Conservation (phyloP, 2,329 filamentous ascomycete genomes). For the Metarhizium album region DNA sequence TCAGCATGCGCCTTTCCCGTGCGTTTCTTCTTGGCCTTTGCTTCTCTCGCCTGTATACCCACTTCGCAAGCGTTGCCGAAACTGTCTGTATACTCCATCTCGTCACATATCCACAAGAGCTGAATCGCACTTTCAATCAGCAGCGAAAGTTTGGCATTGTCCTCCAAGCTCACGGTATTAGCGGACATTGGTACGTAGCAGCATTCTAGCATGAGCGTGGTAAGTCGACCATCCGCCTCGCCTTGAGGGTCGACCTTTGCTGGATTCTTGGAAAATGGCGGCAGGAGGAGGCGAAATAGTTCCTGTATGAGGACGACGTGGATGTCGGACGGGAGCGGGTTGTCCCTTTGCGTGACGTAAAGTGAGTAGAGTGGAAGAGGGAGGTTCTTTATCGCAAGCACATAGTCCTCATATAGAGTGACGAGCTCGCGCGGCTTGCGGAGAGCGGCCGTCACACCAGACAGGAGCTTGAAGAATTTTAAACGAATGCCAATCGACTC, state of each 20-base stretch:
- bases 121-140: slow-evolving; percentile 55
- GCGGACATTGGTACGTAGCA: slow-evolving; percentile 59
- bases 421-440: slow-evolving; percentile 30
- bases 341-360: slow-evolving; percentile 32
- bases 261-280: slow-evolving; percentile 30
- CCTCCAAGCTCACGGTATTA: slow-evolving; percentile 45
- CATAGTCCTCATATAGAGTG: slow-evolving; percentile 49
- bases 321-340: slow-evolving; percentile 24
- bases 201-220: slow-evolving; percentile 34
- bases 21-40: slow-evolving; percentile 34
- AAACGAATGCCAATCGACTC: slow-evolving; percentile 52
- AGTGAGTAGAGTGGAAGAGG: slow-evolving; percentile 46
- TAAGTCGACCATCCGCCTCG: slow-evolving; percentile 28
- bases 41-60: slow-evolving; percentile 38
- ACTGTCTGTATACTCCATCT: slow-evolving; percentile 22
- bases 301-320: slow-evolving; percentile 35
- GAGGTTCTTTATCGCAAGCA: slow-evolving; percentile 45
- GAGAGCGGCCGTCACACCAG: slow-evolving; percentile 36
- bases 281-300: slow-evolving; percentile 34
- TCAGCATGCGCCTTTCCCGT: slow-evolving; percentile 22
- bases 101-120: slow-evolving; percentile 31
- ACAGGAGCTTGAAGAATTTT: slow-evolving; percentile 49
- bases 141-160: slow-evolving; percentile 65
- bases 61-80: slow-evolving; percentile 30
- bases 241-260: slow-evolving; percentile 24